phyloP scores from a whole-genome alignment of 768 basidiomycete genomes.

The Lanmaoa pseudosensibilis region DNA sequence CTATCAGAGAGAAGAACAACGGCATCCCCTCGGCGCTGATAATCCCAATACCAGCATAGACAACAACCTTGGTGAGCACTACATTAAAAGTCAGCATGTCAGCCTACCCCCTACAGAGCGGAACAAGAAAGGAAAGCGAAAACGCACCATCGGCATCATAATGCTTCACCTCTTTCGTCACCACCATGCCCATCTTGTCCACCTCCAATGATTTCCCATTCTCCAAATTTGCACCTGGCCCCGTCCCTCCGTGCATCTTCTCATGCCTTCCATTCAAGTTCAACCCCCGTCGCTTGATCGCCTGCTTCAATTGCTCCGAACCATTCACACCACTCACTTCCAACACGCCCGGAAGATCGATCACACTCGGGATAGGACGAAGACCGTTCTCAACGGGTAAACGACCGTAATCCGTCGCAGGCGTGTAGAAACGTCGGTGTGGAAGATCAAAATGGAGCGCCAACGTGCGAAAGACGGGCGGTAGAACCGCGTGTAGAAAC shows the following conservation, averaged over 20 bases:
- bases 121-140: neutral
- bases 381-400: constrained; percentile 62
- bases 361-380: constrained; percentile 79
- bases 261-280: constrained; percentile 1
- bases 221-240: constrained; percentile 30
- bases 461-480: constrained; percentile 79
- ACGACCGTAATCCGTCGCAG: constrained; percentile 82
- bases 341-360: constrained; percentile 63
- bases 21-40: constrained; percentile 64
- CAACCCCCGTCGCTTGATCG: constrained; percentile 26
- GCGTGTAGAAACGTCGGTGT: constrained; percentile 83
- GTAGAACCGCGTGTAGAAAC: constrained; percentile 68
- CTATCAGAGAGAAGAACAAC: constrained; percentile 62
- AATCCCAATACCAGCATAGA: constrained; percentile 84
- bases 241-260: constrained; percentile 23
- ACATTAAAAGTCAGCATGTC: neutral
- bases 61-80: constrained; percentile 90
- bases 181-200: constrained; percentile 32
- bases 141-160: constrained; percentile 83
- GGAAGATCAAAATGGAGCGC: constrained; percentile 71
- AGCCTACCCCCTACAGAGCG: constrained; percentile 1
- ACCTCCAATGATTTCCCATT: constrained; percentile 22
- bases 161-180: constrained; percentile 49
- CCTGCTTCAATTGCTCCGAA: constrained; percentile 33
- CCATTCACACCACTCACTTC: constrained; percentile 43